Percentiles rank a stretch among this genome's conserved stretches.
Evolutionary conservation across 805 yeast species (phyloP).

Genomic region (Debaryomyces tyrocola): DNA sequence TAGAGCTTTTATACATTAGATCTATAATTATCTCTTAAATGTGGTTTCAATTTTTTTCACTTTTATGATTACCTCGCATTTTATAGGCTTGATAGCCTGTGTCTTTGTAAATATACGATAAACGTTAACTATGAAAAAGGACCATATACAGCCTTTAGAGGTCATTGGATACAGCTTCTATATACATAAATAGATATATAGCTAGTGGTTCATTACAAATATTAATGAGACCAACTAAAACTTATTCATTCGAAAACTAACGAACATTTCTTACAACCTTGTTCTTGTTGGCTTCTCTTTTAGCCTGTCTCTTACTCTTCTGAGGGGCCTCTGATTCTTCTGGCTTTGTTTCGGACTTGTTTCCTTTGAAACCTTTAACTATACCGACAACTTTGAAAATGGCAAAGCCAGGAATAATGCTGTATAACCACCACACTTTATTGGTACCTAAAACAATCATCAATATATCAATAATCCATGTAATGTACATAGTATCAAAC

Average conservation of each 20-base stretch:
- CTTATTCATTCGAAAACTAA: neutral
- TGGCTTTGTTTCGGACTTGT: conserved; percentile 3
- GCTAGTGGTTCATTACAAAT: no score
- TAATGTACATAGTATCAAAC: conserved; percentile 68
- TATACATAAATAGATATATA: no score
- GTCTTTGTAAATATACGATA: no score
- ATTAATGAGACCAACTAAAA: no score
- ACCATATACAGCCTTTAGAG: no score
- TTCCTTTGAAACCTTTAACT: conserved; percentile 20
- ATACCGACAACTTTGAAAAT: conserved; percentile 45
- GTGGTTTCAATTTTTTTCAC: no score
- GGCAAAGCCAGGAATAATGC: conserved; percentile 54
- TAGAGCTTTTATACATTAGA: neutral
- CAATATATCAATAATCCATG: conserved; percentile 56
- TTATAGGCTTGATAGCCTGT: no score
- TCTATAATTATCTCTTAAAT: no score
- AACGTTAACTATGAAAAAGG: no score
- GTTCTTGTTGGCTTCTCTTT: conserved; percentile 26
- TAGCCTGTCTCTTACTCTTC: conserved; percentile 28
- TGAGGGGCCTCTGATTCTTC: conserved; percentile 3
- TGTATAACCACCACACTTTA: conserved; percentile 58
- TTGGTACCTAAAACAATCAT: conserved; percentile 55
- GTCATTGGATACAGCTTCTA: no score
- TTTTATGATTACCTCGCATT: no score
- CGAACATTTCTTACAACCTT: conserved; percentile 11